Conservation (phyloP, 2,329 filamentous ascomycete genomes). For the Calonectria honghensis region DNA sequence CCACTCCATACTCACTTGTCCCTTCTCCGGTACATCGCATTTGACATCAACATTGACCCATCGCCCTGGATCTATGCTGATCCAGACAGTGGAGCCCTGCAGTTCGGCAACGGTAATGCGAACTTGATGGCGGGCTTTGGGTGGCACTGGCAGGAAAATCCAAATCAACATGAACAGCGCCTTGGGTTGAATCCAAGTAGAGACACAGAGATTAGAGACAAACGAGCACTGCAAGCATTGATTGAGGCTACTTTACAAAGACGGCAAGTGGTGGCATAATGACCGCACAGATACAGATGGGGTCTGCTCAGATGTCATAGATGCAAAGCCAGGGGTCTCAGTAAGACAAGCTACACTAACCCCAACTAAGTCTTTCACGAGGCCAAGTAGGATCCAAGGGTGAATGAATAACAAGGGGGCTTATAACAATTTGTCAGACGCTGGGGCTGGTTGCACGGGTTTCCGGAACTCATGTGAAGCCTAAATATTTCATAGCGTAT, state of each 20-base stretch:
- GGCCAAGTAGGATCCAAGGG: too few species aligned
- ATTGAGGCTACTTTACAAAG: neutral
- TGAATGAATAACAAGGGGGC: too few species aligned
- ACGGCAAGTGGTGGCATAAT: too few species aligned
- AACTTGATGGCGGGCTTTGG: rapidly evolving
- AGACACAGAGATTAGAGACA: neutral
- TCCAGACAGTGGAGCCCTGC: neutral
- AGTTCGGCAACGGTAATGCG: neutral
- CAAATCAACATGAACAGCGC: too few species aligned
- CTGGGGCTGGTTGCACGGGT: too few species aligned
- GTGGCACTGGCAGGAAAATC: too few species aligned
- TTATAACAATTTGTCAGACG: too few species aligned
- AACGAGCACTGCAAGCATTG: neutral
- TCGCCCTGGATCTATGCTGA: neutral
- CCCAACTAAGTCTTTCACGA: too few species aligned
- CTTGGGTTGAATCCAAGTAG: neutral
- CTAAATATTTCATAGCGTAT: neutral
- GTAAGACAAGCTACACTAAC: too few species aligned
- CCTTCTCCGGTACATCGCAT: neutral
- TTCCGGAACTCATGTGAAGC: too few species aligned
- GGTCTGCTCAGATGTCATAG: too few species aligned
- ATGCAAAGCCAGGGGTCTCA: too few species aligned
- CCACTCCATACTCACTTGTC: neutral
- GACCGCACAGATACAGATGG: neutral
- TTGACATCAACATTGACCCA: neutral